Percentiles rank a stretch among this genome's conserved stretches.
These are phyloP conservation scores for Aspergillus calidoustus DNA, from an alignment of 2,329 filamentous ascomycete genomes.

Conservation along the genomic window DNA sequence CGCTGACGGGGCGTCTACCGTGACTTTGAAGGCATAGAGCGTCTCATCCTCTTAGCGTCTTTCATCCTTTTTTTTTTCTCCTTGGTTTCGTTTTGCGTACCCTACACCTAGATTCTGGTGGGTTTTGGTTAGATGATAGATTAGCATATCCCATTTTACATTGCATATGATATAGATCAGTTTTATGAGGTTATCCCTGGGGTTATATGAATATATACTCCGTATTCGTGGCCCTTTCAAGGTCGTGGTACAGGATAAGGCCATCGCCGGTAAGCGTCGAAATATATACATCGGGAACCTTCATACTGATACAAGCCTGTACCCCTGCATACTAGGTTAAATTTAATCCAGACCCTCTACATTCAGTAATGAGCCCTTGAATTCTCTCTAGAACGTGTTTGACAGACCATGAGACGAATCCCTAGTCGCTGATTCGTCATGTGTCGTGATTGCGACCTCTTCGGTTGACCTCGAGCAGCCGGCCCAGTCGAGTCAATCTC, in stretches of 20 bases:
- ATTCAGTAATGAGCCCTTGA: too few species aligned
- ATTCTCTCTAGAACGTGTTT: background rate
- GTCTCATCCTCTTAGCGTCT: too few species aligned
- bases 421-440: background rate
- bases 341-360: too few species aligned
- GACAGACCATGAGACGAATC: background rate
- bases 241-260: background rate
- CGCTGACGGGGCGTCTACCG: constrained; percentile 16
- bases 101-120: background rate
- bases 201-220: background rate
- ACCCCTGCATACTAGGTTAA: too few species aligned
- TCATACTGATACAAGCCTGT: background rate
- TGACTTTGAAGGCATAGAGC: constrained; percentile 23
- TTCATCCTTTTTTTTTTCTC: background rate
- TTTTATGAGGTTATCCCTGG: background rate
- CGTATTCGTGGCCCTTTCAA: background rate
- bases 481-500: background rate
- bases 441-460: background rate
- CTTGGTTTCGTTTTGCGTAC: constrained; percentile 3
- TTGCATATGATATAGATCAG: constrained; percentile 1
- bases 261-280: background rate
- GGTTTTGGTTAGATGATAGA: constrained; percentile 18
- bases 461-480: background rate
- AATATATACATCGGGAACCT: background rate
- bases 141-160: constrained; percentile 7